Evolutionary conservation across 2,329 filamentous ascomycete species (phyloP).

Genomic region (Exophiala lecanii-corni): DNA sequence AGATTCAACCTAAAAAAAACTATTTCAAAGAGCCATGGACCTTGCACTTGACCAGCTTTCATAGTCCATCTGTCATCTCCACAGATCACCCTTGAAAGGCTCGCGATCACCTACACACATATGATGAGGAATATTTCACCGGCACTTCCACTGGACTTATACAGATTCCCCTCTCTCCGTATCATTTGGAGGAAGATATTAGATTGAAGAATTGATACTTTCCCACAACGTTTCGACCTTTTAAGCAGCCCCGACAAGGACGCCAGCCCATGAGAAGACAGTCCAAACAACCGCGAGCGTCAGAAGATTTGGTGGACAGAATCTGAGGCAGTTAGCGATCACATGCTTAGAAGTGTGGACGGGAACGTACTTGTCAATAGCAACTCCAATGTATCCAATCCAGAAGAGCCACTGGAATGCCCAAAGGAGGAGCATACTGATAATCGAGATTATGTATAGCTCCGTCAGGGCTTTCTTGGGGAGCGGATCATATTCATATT

Average conservation of each 20-base stretch:
- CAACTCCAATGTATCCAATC: slow-evolving; percentile 29
- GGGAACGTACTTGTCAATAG: slow-evolving; percentile 27
- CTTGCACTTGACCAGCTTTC: too few relatives aligned
- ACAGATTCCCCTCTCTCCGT: too few relatives aligned
- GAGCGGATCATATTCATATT: slow-evolving; percentile 3
- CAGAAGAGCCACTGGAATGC: slow-evolving; percentile 31
- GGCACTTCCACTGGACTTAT: too few relatives aligned
- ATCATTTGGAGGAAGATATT: too few relatives aligned
- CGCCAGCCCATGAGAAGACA: slow-evolving; percentile 14
- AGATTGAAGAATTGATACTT: too few relatives aligned
- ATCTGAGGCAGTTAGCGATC: slow-evolving; percentile 26
- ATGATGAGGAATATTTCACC: too few relatives aligned
- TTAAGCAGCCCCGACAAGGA: slow-evolving; percentile 5
- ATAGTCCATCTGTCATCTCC: too few relatives aligned
- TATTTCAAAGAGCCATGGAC: too few relatives aligned
- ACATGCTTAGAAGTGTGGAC: slow-evolving; percentile 2
- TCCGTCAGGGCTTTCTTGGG: slow-evolving; percentile 11
- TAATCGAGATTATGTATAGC: slow-evolving; percentile 15
- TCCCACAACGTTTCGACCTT: too few relatives aligned
- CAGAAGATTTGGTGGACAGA: slow-evolving; percentile 29
- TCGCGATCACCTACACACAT: too few relatives aligned
- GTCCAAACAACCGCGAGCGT: slow-evolving; percentile 28
- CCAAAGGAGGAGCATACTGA: slow-evolving; percentile 27
- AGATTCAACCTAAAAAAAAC: too few relatives aligned
- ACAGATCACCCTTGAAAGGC: too few relatives aligned